Evolutionary conservation across 257 asterid genomes (phyloP), one percentile per base, ranked within the genome.

Genomic region (Fraxinus anomala): DNA sequence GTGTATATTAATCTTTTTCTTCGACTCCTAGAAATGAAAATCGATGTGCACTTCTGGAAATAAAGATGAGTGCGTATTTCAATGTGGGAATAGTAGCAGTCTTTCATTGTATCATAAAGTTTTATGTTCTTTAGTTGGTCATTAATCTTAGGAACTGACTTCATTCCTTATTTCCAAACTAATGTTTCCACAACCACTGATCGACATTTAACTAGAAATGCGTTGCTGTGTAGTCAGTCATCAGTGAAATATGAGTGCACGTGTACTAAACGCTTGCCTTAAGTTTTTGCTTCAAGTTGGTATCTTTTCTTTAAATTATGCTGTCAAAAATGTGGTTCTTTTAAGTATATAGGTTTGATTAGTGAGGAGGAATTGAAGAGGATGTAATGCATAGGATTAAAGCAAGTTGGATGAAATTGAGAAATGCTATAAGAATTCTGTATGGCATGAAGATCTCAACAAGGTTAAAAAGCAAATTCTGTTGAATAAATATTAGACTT

Each of bases 31-130:
- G 68, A 61, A 23, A 40, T 42, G 75, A 39, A 70, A 40, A 39
- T 13, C 12, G 59, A 42, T 12, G 65, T 12, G 63, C 70, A 17
- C 39, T 19, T 67, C 10, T 11, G 44, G 67, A n/a, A 75, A 67
- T 69, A 21, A 42, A 56, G 24, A 16, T 42, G 21, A 1, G 3
- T 16, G 42, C 73, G 11, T 56, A 73, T 30, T 39, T 82, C 69
- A 65, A 23, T 21, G 3, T 30, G 73, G 80, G 56, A 40, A 49
- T 69, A 42, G 37, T 59, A 24, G 44, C 47, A 21, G 78, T 11
- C 70, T 75, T 61, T 76, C 61, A 17, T 76, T 0, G 76, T 68
- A 23, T 24, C 23, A 63, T 30, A n/a, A 21, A 39, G 26, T 75
- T 51, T 33, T 23, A 11, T 68, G 77, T 61, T 19, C 51, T 9